These are phyloP conservation scores for Nannochloropsis oceanica DNA, from an alignment of 108 stramenopile genomes.

Conservation along the genomic window DNA sequence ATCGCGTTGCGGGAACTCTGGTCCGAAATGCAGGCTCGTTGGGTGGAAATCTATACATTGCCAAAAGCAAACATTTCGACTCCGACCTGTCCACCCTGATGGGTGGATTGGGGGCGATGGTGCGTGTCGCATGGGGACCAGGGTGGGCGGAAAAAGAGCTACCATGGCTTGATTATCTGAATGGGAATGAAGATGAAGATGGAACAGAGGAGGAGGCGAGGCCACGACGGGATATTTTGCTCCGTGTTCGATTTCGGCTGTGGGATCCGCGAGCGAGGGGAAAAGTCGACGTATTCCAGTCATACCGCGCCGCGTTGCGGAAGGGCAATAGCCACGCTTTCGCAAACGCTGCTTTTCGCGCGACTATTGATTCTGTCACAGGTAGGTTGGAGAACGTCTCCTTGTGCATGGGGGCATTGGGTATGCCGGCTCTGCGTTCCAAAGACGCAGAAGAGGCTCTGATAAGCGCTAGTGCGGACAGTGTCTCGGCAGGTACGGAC, in stretches of 20 bases:
- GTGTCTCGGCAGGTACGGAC: background rate
- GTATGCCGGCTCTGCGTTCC: background rate
- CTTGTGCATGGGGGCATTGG: background rate
- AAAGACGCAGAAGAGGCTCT: background rate
- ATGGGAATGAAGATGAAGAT: background rate
- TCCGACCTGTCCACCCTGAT: background rate
- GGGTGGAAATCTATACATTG: conserved; percentile 22
- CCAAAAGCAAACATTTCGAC: background rate
- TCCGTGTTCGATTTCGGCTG: background rate
- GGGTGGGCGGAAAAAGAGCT: background rate
- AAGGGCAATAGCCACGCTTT: background rate
- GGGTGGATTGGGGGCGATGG: background rate
- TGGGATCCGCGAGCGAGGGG: background rate
- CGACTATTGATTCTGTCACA: background rate
- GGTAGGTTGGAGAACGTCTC: background rate
- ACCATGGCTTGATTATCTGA: background rate
- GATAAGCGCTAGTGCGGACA: background rate
- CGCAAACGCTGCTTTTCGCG: background rate
- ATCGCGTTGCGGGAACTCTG: conserved; percentile 6
- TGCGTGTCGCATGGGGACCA: background rate
- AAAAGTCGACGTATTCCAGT: background rate
- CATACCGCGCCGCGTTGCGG: background rate
- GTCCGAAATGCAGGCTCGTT: conserved; percentile 18
- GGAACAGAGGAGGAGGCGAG: background rate
- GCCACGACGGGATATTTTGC: background rate